Evolutionary conservation across 2,329 filamentous ascomycete species (phyloP).

Genomic region (Calonectria naviculata): DNA sequence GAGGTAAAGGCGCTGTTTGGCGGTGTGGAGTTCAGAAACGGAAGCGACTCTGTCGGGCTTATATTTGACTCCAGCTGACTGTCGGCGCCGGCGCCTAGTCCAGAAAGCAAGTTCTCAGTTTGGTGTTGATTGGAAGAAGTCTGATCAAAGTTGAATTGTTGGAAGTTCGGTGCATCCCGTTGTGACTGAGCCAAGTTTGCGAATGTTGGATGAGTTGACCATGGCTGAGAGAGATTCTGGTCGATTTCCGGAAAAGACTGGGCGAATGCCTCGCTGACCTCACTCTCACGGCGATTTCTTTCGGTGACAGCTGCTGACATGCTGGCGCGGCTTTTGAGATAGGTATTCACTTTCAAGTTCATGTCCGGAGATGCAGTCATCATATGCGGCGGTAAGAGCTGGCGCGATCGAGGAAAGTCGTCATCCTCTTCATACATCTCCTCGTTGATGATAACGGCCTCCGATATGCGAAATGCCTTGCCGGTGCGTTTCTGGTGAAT

Average conservation of each 20-base stretch:
- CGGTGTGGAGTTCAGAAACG: too few species aligned
- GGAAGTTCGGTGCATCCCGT: too few species aligned
- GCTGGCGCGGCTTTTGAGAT: conserved; percentile 53
- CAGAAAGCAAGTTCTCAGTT: neutral
- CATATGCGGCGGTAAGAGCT: conserved; percentile 70
- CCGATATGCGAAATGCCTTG: conserved; percentile 82
- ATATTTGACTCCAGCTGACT: neutral
- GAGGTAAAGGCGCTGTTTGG: neutral
- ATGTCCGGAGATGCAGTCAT: conserved; percentile 70
- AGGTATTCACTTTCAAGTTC: conserved; percentile 68
- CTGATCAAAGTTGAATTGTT: too few species aligned
- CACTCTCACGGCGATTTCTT: conserved; percentile 54
- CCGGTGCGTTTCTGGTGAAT: conserved; percentile 92
- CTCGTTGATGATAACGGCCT: conserved; percentile 87
- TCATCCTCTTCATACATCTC: conserved; percentile 98
- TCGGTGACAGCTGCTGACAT: conserved; percentile 53
- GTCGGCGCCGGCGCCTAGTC: too few species aligned
- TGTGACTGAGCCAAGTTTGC: neutral
- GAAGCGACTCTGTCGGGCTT: neutral
- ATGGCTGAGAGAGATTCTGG: conserved; percentile 38
- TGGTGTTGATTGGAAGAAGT: neutral
- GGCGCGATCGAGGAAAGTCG: conserved; percentile 75
- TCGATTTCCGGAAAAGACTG: conserved; percentile 56
- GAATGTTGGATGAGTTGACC: conserved; percentile 8
- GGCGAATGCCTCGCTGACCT: conserved; percentile 59